A percentile compares a stretch with the other conserved stretches of the same genome.
Evolutionary conservation across 192 early-diverging fungal genomes (phyloP).

Genomic region (Geosiphon pyriformis): DNA sequence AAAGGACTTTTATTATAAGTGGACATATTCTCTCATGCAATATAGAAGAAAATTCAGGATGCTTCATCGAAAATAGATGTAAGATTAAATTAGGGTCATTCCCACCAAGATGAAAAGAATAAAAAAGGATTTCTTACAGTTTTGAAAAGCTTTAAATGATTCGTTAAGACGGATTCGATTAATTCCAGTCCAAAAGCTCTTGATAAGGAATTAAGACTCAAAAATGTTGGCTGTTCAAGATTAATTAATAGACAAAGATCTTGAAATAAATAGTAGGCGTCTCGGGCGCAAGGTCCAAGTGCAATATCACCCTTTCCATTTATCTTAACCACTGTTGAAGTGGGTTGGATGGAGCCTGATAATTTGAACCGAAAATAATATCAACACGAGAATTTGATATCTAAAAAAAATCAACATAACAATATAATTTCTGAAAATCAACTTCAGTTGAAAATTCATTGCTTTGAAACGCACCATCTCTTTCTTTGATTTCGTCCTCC

Average conservation of each 20-base stretch:
- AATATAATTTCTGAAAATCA: no score
- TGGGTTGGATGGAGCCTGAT: constrained; percentile 14
- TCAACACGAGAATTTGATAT: no score
- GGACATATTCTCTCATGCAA: constrained; percentile 85
- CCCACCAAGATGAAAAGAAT: no score
- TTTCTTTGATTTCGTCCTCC: constrained; percentile 46
- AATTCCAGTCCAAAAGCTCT: constrained; percentile 86
- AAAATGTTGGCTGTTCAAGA: constrained; percentile 61
- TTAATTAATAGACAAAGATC: constrained; percentile 80
- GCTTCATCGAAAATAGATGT: constrained; percentile 36
- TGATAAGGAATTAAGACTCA: constrained; percentile 44
- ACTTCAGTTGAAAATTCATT: no score
- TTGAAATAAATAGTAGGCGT: constrained; percentile 87
- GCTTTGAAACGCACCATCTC: constrained; percentile 21
- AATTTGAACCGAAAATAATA: no score
- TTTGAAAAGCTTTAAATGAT: constrained; percentile 72
- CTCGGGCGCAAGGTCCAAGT: constrained; percentile 59
- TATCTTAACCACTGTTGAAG: constrained; percentile 19
- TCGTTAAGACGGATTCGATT: constrained; percentile 81
- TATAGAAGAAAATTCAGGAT: constrained; percentile 62
- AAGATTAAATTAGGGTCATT: no score
- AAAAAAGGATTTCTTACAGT: constrained; percentile 40
- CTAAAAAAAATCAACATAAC: no score
- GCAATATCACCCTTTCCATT: constrained; percentile 22
- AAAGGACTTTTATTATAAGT: constrained; percentile 85